phyloP scores from a whole-genome alignment of 768 basidiomycete species.

The Rhodotorula taiwanensis region DNA sequence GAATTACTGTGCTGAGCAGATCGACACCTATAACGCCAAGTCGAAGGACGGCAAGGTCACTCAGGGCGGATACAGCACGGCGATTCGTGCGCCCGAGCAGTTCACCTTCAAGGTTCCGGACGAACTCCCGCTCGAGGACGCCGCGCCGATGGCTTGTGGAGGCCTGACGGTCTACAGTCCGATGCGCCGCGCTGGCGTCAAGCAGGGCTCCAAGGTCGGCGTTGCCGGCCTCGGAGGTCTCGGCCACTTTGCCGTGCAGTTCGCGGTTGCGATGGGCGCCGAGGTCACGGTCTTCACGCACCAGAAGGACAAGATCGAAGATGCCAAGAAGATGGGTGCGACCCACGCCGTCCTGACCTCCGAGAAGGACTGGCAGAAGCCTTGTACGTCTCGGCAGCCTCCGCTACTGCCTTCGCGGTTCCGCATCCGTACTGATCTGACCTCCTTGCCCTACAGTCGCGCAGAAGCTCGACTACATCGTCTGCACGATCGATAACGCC shows the following conservation, averaged over 20 bases:
- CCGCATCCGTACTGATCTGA: slow-evolving; percentile 6
- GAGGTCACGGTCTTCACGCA: slow-evolving; percentile 42
- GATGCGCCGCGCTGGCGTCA: slow-evolving; percentile 48
- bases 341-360: slow-evolving; percentile 52
- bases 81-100: slow-evolving; percentile 41
- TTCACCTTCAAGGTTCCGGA: slow-evolving; percentile 47
- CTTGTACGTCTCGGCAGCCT: slow-evolving; percentile 8
- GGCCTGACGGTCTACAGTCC: slow-evolving; percentile 46
- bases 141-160: slow-evolving; percentile 43
- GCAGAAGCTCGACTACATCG: slow-evolving; percentile 43
- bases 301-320: slow-evolving; percentile 49
- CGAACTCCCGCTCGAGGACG: slow-evolving; percentile 41
- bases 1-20: slow-evolving; percentile 34
- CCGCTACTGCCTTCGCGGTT: background rate
- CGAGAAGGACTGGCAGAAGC: slow-evolving; percentile 32
- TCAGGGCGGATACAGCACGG: slow-evolving; percentile 45
- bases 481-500: slow-evolving; percentile 42
- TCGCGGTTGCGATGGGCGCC: slow-evolving; percentile 39
- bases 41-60: slow-evolving; percentile 21
- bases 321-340: slow-evolving; percentile 57
- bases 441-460: background rate
- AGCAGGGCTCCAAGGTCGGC: slow-evolving; percentile 58
- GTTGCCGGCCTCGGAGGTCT: slow-evolving; percentile 62
- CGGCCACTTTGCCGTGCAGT: slow-evolving; percentile 29
- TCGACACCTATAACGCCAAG: slow-evolving; percentile 36